These are phyloP conservation scores for Apiotrichum sp. DNA, from an alignment of 1,284 basidiomycete genomes.

Conservation along the genomic window DNA sequence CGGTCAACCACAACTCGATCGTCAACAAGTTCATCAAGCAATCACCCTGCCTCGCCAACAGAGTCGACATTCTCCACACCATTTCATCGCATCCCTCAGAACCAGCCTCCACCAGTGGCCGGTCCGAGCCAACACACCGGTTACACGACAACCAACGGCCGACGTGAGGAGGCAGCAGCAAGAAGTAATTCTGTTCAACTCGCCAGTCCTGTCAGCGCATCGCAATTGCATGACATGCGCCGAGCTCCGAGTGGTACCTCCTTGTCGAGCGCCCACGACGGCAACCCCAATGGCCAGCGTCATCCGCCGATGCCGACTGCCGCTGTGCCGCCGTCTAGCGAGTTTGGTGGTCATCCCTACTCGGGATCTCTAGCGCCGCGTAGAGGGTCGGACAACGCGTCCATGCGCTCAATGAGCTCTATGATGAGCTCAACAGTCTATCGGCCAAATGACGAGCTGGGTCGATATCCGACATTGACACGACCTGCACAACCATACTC, in stretches of 20 bases:
- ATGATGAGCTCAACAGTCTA: slow-evolving; percentile 15
- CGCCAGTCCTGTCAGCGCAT: neutral
- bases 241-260: neutral
- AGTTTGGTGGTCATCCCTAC: slow-evolving; percentile 25
- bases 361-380: slow-evolving; percentile 6
- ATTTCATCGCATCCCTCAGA: slow-evolving; percentile 4
- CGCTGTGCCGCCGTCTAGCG: neutral
- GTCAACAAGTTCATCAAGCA: slow-evolving; percentile 6
- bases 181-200: neutral
- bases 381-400: slow-evolving; percentile 31
- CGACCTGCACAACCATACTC: neutral
- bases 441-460: slow-evolving; percentile 27
- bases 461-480: slow-evolving; percentile 29
- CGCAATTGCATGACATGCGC: neutral
- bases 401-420: slow-evolving; percentile 27
- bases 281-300: neutral
- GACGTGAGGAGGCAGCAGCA: slow-evolving; percentile 1
- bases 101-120: neutral
- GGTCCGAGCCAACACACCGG: slow-evolving; percentile 1
- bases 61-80: slow-evolving; percentile 6
- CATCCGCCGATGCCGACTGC: neutral
- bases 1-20: neutral
- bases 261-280: neutral
- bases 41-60: slow-evolving; percentile 7
- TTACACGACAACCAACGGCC: slow-evolving; percentile 6